Conservation (phyloP, 768 basidiomycete genomes). For the Hygrophorus russula region DNA sequence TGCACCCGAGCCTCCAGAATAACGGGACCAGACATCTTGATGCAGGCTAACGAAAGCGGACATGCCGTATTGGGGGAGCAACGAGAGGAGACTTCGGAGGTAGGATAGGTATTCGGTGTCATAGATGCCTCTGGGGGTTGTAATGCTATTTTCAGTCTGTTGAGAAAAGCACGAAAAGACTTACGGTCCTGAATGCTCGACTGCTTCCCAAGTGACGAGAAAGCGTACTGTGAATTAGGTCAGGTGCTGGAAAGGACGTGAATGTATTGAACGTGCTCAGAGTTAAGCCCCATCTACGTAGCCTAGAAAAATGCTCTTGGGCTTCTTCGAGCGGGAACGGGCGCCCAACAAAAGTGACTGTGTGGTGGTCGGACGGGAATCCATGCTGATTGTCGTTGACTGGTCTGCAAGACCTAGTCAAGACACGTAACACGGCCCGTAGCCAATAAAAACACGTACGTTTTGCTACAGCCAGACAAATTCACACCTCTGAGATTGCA, state of each 20-base stretch:
- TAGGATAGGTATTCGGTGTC: conserved; percentile 79
- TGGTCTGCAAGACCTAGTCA: conserved; percentile 34
- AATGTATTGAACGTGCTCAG: conserved; percentile 45
- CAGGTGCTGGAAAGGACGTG: neutral
- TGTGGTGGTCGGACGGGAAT: conserved; percentile 54
- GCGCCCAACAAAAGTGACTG: conserved; percentile 77
- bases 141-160: neutral
- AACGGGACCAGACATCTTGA: conserved; percentile 95
- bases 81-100: conserved; percentile 52
- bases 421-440: neutral
- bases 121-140: conserved; percentile 57
- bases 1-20: conserved; percentile 90
- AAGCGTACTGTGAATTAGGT: conserved; percentile 55
- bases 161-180: conserved; percentile 21
- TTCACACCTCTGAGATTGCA: conserved; percentile 80
- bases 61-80: conserved; percentile 65
- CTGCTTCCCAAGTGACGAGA: conserved; percentile 93
- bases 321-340: conserved; percentile 91
- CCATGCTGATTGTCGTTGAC: conserved; percentile 51
- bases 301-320: conserved; percentile 66
- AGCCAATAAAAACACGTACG: conserved; percentile 32
- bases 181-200: conserved; percentile 89
- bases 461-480: conserved; percentile 73
- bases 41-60: conserved; percentile 73
- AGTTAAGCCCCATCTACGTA: conserved; percentile 80